A percentile compares a stretch with the other conserved stretches of the same genome.
Evolutionary conservation across 2,329 filamentous ascomycete species (phyloP).

Genomic region (Alternaria conjuncta): DNA sequence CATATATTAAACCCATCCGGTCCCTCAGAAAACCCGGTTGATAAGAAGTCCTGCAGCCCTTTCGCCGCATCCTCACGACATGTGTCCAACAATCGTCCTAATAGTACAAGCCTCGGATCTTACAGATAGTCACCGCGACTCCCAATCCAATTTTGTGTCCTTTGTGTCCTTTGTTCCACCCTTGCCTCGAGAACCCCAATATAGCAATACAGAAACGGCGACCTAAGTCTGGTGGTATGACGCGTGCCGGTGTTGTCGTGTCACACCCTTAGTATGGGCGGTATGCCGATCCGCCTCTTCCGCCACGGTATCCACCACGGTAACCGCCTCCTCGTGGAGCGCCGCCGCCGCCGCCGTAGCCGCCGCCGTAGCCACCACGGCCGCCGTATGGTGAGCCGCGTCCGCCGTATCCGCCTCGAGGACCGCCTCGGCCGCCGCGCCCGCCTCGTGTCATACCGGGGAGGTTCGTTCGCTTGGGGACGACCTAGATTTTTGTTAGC

Average conservation of each 20-base stretch:
- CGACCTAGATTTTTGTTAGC: conserved; percentile 60
- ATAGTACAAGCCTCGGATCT: conserved; percentile 11
- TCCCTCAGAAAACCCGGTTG: background rate
- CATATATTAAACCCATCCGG: conserved; percentile 8
- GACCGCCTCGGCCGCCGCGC: conserved; percentile 63
- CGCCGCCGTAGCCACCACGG: conserved; percentile 38
- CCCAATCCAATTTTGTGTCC: conserved; percentile 13
- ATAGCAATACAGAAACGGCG: background rate
- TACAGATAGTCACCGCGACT: conserved; percentile 7
- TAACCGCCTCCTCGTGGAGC: conserved; percentile 53
- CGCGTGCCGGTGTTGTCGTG: background rate
- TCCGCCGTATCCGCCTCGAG: conserved; percentile 53
- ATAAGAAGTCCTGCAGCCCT: background rate
- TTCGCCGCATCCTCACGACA: conserved; percentile 1
- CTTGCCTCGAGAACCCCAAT: background rate
- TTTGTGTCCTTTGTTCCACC: background rate
- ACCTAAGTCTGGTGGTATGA: conserved; percentile 2
- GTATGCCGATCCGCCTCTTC: conserved; percentile 33
- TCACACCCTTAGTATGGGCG: conserved; percentile 22
- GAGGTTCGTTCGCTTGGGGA: conserved; percentile 94
- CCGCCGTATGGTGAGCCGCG: conserved; percentile 60
- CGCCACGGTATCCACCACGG: conserved; percentile 47
- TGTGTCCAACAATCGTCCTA: conserved; percentile 1
- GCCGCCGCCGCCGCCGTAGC: conserved; percentile 33
- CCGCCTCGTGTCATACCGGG: conserved; percentile 90